Evolutionary conservation across 1,139 yeast species (phyloP).

Genomic region (Sugiyamaella xylanicola): DNA sequence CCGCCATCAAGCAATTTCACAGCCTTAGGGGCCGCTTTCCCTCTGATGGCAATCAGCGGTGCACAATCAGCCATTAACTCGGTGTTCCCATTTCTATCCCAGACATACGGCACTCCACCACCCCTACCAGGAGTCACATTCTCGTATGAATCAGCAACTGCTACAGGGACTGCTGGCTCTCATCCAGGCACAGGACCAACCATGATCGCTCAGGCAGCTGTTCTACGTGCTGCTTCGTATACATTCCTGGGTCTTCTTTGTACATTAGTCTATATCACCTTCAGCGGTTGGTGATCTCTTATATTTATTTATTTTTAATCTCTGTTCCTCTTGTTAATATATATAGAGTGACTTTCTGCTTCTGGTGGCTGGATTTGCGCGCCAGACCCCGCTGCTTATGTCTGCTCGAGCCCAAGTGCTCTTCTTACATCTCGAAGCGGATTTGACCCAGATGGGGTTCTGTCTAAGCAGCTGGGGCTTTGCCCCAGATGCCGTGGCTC

Average conservation of each 20-base stretch:
- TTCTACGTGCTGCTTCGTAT: not conserved
- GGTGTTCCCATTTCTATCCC: slow-evolving; percentile 15
- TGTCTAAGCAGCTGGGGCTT: too few relatives aligned
- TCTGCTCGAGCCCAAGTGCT: slow-evolving; percentile 6
- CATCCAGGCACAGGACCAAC: not conserved
- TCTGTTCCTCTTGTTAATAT: not conserved
- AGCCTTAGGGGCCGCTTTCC: slow-evolving; percentile 22
- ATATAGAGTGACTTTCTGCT: not conserved
- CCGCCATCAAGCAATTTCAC: slow-evolving; percentile 18
- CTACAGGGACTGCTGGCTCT: not conserved
- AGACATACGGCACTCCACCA: slow-evolving; percentile 16
- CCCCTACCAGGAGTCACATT: slow-evolving; percentile 10
- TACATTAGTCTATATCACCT: not conserved
- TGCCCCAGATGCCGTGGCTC: too few relatives aligned
- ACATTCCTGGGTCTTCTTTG: not conserved
- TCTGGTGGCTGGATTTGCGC: slow-evolving; percentile 9
- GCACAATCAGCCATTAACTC: slow-evolving; percentile 7
- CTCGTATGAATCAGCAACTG: slow-evolving; percentile 6
- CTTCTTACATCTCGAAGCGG: not conserved
- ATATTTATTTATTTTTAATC: not conserved
- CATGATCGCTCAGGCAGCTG: not conserved
- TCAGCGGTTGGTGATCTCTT: not conserved
- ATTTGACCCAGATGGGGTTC: too few relatives aligned
- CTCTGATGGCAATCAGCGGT: slow-evolving; percentile 21
- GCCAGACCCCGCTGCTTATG: too few relatives aligned